phyloP scores from a whole-genome alignment of 2,329 filamentous ascomycete genomes.

The Exophiala oligosperma region DNA sequence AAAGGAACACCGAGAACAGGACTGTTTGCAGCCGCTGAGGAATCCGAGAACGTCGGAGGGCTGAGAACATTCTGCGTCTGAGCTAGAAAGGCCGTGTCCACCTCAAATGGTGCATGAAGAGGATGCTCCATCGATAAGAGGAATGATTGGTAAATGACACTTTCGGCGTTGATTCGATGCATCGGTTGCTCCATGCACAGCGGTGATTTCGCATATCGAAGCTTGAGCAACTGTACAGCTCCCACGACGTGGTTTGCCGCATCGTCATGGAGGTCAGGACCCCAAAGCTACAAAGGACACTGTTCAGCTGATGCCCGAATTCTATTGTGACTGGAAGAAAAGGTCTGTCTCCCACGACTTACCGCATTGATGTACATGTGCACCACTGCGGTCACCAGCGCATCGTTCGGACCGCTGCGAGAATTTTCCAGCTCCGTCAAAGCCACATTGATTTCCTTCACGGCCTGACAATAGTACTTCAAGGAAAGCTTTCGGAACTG shows the following conservation, averaged over 20 bases:
- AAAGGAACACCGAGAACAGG: slow-evolving; percentile 1
- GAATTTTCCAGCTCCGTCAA: background rate
- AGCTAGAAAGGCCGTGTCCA: background rate
- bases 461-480: background rate
- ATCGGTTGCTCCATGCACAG: background rate
- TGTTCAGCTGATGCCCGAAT: background rate
- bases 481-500: background rate
- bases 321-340: background rate
- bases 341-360: background rate
- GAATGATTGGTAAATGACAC: slow-evolving; percentile 5
- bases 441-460: background rate
- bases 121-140: slow-evolving; percentile 1
- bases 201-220: background rate
- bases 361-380: slow-evolving; percentile 7
- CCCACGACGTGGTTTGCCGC: slow-evolving; percentile 4
- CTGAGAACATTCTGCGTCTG: background rate
- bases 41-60: background rate
- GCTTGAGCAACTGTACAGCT: background rate
- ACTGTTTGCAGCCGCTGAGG: background rate
- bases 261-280: background rate
- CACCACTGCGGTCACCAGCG: background rate
- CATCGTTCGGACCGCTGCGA: background rate
- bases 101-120: background rate
- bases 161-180: slow-evolving; percentile 6
- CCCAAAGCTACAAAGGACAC: slow-evolving; percentile 1